A percentile compares a stretch with the other conserved stretches of the same genome.
phyloP scores from a whole-genome alignment of 75 land plant species.

The Azolla pinnata region DNA sequence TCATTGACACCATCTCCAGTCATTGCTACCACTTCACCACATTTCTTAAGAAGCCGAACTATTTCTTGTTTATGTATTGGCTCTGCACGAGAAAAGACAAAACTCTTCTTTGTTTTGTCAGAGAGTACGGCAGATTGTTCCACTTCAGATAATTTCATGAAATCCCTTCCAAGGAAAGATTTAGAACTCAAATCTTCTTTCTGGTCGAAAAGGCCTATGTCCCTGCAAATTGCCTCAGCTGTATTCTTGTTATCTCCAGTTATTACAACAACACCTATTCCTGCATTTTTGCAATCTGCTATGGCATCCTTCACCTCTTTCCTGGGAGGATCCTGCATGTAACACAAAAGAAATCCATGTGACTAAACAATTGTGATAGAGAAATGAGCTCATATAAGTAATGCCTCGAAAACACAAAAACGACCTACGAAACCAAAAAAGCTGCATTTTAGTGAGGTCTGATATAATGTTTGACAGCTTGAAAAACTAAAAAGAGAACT shows the following conservation, averaged over 20 bases:
- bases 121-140: conserved; percentile 15
- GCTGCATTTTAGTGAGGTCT: neutral
- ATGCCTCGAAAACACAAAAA: neutral
- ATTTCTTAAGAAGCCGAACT: conserved; percentile 21
- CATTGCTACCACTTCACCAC: conserved; percentile 33
- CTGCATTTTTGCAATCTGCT: conserved; percentile 27
- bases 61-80: conserved; percentile 37
- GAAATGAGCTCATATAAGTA: no score
- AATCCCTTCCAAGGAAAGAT: conserved; percentile 24
- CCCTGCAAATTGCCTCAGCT: conserved; percentile 35
- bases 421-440: neutral
- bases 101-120: conserved; percentile 7
- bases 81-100: conserved; percentile 32
- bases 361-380: neutral
- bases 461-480: neutral
- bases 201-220: conserved; percentile 23
- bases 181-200: conserved; percentile 15
- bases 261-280: conserved; percentile 31
- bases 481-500: no score
- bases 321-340: conserved; percentile 37
- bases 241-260: conserved; percentile 38
- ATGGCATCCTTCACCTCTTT: conserved; percentile 29
- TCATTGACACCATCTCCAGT: conserved; percentile 37
- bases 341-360: neutral
- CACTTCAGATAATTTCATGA: conserved; percentile 21